Conservation (phyloP, 2,329 filamentous ascomycete genomes). For the Pseudogymnoascus sp. region DNA sequence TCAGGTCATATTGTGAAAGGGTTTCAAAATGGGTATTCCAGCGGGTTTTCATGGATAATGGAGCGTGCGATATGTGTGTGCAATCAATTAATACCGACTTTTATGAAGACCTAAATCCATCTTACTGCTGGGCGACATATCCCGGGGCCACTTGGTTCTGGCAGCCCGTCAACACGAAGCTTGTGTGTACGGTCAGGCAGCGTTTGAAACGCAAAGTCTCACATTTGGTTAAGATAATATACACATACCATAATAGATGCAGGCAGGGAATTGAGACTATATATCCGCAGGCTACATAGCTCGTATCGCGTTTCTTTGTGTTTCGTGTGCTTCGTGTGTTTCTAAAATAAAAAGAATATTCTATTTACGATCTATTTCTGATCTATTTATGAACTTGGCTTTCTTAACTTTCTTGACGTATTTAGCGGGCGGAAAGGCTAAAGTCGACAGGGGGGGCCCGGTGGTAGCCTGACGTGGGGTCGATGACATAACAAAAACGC, state of each 20-base stretch:
- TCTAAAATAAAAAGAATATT: background rate
- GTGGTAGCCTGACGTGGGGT: conserved; percentile 6
- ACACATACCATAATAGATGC: background rate
- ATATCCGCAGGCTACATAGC: background rate
- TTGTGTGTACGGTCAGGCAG: background rate
- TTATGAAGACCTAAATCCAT: background rate
- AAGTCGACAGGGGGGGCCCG: background rate
- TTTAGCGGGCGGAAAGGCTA: conserved; percentile 10
- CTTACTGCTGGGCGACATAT: background rate
- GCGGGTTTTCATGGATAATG: background rate
- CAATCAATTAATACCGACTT: background rate
- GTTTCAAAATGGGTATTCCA: conserved; percentile 1
- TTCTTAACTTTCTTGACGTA: conserved; percentile 7
- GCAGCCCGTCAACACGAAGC: background rate
- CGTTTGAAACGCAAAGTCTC: background rate
- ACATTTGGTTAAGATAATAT: background rate
- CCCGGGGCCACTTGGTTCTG: background rate
- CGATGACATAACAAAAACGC: conserved; percentile 4
- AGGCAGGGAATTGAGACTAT: background rate
- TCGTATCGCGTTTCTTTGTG: background rate
- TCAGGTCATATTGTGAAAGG: background rate
- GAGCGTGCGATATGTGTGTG: background rate
- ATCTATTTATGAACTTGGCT: background rate
- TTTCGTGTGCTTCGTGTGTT: background rate
- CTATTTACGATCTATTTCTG: background rate